Evolutionary conservation across 805 yeast genomes (phyloP).

Genomic region (Candida piceae): DNA sequence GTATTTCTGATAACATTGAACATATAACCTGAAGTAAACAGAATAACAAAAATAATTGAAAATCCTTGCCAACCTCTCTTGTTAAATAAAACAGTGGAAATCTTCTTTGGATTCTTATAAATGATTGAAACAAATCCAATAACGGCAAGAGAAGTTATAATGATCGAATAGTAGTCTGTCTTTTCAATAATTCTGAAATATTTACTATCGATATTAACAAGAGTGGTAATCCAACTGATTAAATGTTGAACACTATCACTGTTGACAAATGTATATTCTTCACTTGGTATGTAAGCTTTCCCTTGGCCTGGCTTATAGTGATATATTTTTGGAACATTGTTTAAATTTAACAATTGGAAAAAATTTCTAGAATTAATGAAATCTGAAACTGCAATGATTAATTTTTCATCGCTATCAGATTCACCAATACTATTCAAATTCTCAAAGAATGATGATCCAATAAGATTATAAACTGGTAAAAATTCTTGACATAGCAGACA

Average conservation of each 20-base stretch:
- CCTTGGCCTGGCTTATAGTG: conserved; percentile 23
- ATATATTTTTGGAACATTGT: conserved; percentile 74
- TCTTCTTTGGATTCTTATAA: conserved; percentile 28
- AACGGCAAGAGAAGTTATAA: conserved; percentile 32
- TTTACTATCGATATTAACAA: conserved; percentile 16
- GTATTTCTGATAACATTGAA: conserved; percentile 78
- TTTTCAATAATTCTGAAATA: conserved; percentile 36
- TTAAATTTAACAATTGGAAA: conserved; percentile 50
- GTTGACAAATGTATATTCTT: conserved; percentile 42
- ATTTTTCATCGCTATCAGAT: conserved; percentile 38
- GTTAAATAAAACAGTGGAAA: conserved; percentile 39
- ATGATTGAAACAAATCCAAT: conserved; percentile 29
- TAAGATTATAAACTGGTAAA: conserved; percentile 54
- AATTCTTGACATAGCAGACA: conserved; percentile 71
- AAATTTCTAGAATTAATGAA: conserved; percentile 50
- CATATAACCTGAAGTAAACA: conserved; percentile 90
- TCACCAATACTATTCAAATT: conserved; percentile 49
- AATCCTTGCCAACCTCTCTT: conserved; percentile 69
- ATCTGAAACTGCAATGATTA: conserved; percentile 75
- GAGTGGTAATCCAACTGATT: conserved; percentile 30
- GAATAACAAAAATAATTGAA: conserved; percentile 56
- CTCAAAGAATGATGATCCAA: conserved; percentile 54
- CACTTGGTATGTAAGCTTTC: conserved; percentile 21
- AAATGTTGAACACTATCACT: conserved; percentile 34
- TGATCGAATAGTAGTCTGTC: conserved; percentile 35